Evolutionary conservation across 345 rosid species (phyloP).

Genomic region (Euphorbia pulcherrima): DNA sequence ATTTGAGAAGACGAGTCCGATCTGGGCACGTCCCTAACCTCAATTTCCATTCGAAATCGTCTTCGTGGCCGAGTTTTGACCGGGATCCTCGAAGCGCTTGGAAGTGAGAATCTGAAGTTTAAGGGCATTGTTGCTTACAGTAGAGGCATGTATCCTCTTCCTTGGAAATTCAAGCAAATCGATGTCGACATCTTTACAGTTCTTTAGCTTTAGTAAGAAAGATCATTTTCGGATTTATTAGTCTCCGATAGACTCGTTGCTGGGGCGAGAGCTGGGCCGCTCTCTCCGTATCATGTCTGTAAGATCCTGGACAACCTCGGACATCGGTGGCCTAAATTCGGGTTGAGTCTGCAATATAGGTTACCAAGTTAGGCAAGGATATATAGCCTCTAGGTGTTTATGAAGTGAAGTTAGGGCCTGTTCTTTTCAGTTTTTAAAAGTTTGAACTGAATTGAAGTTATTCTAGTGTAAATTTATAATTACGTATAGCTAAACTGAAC

Average conservation of each 20-base stretch:
- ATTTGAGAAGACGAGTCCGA: constrained; percentile 19
- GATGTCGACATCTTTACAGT: constrained; percentile 13
- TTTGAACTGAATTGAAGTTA: no score
- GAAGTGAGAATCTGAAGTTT: constrained; percentile 10
- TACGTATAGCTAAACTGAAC: no score
- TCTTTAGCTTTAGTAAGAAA: constrained; percentile 15
- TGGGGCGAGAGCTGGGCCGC: constrained; percentile 49
- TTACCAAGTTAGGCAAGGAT: neutral
- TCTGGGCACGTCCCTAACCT: neutral
- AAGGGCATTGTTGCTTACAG: constrained; percentile 17
- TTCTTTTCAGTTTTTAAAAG: no score
- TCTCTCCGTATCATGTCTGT: constrained; percentile 72
- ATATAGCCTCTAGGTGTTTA: no score
- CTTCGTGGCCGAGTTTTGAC: neutral
- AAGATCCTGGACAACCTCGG: constrained; percentile 94
- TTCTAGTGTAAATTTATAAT: no score
- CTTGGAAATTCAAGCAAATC: no score
- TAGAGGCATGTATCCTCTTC: constrained; percentile 2
- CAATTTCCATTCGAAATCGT: neutral
- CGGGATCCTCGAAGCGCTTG: constrained; percentile 6
- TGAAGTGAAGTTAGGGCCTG: no score
- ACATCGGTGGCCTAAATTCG: constrained; percentile 80
- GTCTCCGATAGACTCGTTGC: constrained; percentile 51
- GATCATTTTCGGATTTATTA: constrained; percentile 19
- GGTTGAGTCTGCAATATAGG: constrained; percentile 60